These are phyloP conservation scores for Luzula sylvatica DNA, from an alignment of 176 grass and related monocot genomes.

Conservation along the genomic window DNA sequence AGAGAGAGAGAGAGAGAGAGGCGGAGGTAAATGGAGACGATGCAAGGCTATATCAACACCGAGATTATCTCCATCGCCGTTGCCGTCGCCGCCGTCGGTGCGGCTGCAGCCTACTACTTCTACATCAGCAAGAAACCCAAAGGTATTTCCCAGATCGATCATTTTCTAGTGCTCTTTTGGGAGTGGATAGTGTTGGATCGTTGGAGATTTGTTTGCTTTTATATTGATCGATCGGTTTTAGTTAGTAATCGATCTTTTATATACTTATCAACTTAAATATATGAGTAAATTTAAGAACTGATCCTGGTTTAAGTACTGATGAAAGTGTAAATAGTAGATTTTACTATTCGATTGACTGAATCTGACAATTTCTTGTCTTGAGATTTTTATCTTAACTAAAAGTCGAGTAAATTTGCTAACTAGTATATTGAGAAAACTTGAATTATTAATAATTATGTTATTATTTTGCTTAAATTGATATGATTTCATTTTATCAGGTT, in stretches of 20 bases:
- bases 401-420: background rate
- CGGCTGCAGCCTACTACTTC: constrained; percentile 53
- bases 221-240: background rate
- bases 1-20: constrained; percentile 10
- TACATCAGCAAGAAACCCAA: constrained; percentile 50
- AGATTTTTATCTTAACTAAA: too few species aligned
- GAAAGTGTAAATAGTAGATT: too few species aligned
- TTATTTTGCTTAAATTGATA: background rate
- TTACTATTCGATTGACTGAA: too few species aligned
- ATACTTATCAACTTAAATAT: background rate
- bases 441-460: background rate
- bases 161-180: background rate
- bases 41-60: constrained; percentile 27
- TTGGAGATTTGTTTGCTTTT: constrained; percentile 10
- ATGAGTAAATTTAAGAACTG: too few species aligned
- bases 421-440: background rate
- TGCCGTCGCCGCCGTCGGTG: constrained; percentile 50
- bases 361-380: too few species aligned
- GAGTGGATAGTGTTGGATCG: constrained; percentile 4
- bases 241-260: background rate
- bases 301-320: too few species aligned
- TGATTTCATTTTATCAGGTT: constrained; percentile 20
- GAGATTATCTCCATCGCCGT: constrained; percentile 47
- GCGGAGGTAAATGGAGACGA: constrained; percentile 39
- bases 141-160: constrained; percentile 40